Conservation (phyloP, 2,329 filamentous ascomycete species). For the Aspergillus arachidicola region DNA sequence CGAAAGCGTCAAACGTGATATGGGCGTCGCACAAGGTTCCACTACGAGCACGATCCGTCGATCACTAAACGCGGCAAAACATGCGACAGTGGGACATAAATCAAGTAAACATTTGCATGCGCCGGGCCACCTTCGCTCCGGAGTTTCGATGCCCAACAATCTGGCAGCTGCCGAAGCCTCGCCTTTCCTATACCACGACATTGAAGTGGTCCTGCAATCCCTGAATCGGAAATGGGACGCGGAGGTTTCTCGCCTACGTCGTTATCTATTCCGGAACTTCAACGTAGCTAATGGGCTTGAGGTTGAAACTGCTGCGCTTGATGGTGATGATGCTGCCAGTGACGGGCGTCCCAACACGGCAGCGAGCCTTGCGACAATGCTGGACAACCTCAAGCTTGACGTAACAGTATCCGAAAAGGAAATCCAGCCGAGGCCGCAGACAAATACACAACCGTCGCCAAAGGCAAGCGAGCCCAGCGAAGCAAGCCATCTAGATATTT, state of each 20-base stretch:
- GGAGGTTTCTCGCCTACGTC: slow-evolving; percentile 45
- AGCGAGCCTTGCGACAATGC: slow-evolving; percentile 40
- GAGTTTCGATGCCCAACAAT: slow-evolving; percentile 12
- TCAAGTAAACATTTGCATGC: slow-evolving; percentile 34
- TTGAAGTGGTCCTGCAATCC: slow-evolving; percentile 44
- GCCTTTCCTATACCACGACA: slow-evolving; percentile 39
- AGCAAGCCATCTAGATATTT: slow-evolving; percentile 23
- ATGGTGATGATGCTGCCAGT: slow-evolving; percentile 36
- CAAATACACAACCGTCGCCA: slow-evolving; percentile 15
- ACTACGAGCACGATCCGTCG: slow-evolving; percentile 46
- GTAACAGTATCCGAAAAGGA: slow-evolving; percentile 35
- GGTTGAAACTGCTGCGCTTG: slow-evolving; percentile 16
- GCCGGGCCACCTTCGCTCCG: slow-evolving; percentile 17
- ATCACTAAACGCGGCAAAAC: slow-evolving; percentile 43
- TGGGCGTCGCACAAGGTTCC: slow-evolving; percentile 30
- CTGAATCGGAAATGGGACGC: slow-evolving; percentile 50
- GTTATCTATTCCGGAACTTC: slow-evolving; percentile 51
- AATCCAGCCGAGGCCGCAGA: slow-evolving; percentile 23
- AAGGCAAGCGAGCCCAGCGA: slow-evolving; percentile 5
- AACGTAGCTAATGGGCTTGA: slow-evolving; percentile 41
- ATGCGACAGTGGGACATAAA: slow-evolving; percentile 33
- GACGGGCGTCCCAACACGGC: slow-evolving; percentile 43
- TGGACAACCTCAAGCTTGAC: slow-evolving; percentile 41
- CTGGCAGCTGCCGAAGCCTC: slow-evolving; percentile 25
- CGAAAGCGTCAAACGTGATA: slow-evolving; percentile 52